Evolutionary conservation across 768 basidiomycete genomes (phyloP).

Genomic region (Scleroderma bovista): DNA sequence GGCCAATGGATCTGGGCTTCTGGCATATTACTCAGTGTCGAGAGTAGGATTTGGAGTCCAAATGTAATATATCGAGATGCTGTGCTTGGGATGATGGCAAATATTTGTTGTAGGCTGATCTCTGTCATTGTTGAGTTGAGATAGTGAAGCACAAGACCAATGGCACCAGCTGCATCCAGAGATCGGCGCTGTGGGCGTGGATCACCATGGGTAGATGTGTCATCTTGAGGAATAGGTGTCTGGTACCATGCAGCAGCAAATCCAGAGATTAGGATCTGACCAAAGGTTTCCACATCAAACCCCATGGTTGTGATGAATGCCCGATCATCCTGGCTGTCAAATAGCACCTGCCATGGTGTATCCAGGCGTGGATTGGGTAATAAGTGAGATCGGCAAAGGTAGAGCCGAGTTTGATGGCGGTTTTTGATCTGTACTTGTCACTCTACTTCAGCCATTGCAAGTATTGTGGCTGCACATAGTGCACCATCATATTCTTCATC

Average conservation of each 20-base stretch:
- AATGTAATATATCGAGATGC: conserved; percentile 33
- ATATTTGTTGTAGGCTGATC: conserved; percentile 35
- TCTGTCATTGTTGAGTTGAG: conserved; percentile 36
- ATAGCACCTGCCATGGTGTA: conserved; percentile 36
- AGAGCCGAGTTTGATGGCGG: background rate
- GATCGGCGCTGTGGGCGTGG: conserved; percentile 27
- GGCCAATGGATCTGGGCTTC: conserved; percentile 29
- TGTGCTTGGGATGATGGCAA: conserved; percentile 36
- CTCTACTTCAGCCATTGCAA: background rate
- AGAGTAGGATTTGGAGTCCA: conserved; percentile 26
- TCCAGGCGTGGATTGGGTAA: conserved; percentile 27
- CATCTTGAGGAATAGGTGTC: conserved; percentile 27
- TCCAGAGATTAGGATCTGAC: conserved; percentile 27
- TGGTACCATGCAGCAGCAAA: conserved; percentile 23
- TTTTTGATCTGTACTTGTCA: background rate
- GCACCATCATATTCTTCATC: background rate
- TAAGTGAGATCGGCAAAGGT: conserved; percentile 7
- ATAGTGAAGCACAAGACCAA: conserved; percentile 38
- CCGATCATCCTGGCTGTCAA: conserved; percentile 25
- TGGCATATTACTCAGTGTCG: conserved; percentile 21
- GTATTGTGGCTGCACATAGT: background rate
- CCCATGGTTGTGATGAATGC: conserved; percentile 45
- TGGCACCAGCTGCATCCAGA: conserved; percentile 29
- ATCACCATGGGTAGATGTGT: conserved; percentile 14
- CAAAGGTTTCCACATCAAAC: conserved; percentile 34